A percentile compares a stretch with the other conserved stretches of the same genome.
phyloP scores from a whole-genome alignment of 2,329 filamentous ascomycete genomes.

The Bipolaris bicolor region DNA sequence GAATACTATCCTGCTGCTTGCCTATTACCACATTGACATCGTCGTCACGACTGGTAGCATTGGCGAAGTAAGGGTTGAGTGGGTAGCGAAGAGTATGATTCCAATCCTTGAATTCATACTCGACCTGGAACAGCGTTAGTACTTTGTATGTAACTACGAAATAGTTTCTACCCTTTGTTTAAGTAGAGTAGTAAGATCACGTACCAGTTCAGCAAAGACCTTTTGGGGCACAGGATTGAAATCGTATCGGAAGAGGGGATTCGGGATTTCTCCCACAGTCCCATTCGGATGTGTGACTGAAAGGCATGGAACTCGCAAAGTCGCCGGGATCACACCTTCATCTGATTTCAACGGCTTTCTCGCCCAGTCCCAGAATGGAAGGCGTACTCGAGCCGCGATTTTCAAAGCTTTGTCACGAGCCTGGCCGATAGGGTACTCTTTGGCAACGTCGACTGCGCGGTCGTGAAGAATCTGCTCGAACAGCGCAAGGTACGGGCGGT shows the following conservation, averaged over 20 bases:
- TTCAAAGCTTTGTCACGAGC: constrained; percentile 30
- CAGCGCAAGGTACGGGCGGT: constrained; percentile 42
- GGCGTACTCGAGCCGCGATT: constrained; percentile 33
- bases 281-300: constrained; percentile 39
- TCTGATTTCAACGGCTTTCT: constrained; percentile 28
- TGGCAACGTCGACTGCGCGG: constrained; percentile 38
- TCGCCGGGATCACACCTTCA: constrained; percentile 36
- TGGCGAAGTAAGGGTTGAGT: constrained; percentile 26
- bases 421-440: constrained; percentile 34
- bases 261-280: constrained; percentile 30
- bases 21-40: constrained; percentile 32
- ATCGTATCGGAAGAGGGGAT: constrained; percentile 38
- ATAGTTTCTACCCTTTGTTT: background rate
- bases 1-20: constrained; percentile 39
- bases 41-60: constrained; percentile 39
- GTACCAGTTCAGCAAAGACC: constrained; percentile 37
- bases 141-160: no score
- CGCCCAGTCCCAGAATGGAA: constrained; percentile 48
- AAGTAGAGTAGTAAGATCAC: background rate
- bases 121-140: constrained; percentile 21
- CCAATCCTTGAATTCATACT: constrained; percentile 43
- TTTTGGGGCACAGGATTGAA: constrained; percentile 40
- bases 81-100: constrained; percentile 41
- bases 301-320: constrained; percentile 25
- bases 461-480: constrained; percentile 44